Percentiles rank a stretch among this genome's conserved stretches.
phyloP scores from a whole-genome alignment of 768 basidiomycete genomes.

The Auriscalpium microsporum region DNA sequence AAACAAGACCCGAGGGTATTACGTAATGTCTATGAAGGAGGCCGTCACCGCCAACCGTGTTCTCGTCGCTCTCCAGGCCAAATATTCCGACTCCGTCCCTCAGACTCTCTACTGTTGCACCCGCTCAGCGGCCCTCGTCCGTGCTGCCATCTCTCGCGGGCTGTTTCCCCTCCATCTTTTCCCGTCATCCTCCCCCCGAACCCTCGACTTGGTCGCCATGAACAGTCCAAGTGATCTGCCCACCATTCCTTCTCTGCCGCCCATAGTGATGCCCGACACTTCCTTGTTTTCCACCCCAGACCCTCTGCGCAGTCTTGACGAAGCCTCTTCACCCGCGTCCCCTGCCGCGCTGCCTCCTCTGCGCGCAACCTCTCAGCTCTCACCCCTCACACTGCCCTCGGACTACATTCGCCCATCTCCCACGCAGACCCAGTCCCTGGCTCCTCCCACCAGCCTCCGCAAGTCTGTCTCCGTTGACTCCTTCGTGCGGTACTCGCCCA shows the following conservation, averaged over 20 bases:
- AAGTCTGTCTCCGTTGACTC: conserved; percentile 78
- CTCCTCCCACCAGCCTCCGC: conserved; percentile 41
- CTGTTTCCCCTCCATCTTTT: conserved; percentile 1
- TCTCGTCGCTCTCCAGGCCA: neutral
- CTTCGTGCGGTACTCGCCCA: conserved; percentile 37
- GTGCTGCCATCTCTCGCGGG: conserved; percentile 4
- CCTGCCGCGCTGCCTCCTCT: conserved; percentile 29
- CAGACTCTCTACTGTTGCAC: too few relatives aligned
- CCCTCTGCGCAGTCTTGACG: conserved; percentile 27
- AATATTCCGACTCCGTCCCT: too few relatives aligned
- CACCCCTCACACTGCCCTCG: conserved; percentile 18
- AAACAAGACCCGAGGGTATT: neutral
- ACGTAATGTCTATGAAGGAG: conserved; percentile 1
- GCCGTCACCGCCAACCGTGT: neutral
- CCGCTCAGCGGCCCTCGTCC: neutral
- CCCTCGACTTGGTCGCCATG: conserved; percentile 9
- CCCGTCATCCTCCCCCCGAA: conserved; percentile 14
- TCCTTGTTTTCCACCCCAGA: conserved; percentile 17
- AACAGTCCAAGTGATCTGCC: conserved; percentile 24
- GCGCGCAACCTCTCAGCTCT: conserved; percentile 17
- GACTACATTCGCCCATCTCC: conserved; percentile 18
- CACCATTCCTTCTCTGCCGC: conserved; percentile 35
- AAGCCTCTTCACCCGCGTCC: conserved; percentile 35
- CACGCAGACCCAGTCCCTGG: conserved; percentile 19
- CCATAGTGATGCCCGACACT: conserved; percentile 34